These are phyloP conservation scores for Crithidia fasciculata DNA, from an alignment of 208 protist species.

Conservation along the genomic window DNA sequence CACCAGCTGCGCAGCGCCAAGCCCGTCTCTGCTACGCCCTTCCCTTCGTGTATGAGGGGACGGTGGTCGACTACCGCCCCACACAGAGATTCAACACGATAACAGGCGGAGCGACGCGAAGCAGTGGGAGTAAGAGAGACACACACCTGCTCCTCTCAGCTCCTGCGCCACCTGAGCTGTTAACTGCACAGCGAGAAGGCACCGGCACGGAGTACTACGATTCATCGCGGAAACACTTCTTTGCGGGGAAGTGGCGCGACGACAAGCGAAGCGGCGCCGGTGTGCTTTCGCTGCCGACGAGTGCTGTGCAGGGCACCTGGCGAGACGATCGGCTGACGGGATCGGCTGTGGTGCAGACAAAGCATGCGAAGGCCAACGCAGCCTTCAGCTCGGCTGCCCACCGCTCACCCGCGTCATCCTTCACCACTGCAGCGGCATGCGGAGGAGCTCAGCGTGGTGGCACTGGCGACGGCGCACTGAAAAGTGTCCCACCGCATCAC, in stretches of 20 bases:
- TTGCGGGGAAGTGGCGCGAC: constrained; percentile 55
- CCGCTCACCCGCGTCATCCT: neutral
- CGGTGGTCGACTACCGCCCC: constrained; percentile 26
- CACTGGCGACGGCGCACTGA: too few relatives aligned
- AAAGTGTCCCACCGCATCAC: neutral
- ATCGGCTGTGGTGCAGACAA: constrained; percentile 26
- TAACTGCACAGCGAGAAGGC: constrained; percentile 31
- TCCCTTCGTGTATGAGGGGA: constrained; percentile 33
- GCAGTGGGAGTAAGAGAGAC: too few relatives aligned
- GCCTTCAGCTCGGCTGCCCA: neutral
- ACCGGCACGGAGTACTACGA: constrained; percentile 48
- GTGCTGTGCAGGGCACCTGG: constrained; percentile 64
- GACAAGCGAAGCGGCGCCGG: constrained; percentile 59
- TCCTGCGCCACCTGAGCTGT: neutral
- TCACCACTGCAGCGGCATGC: neutral
- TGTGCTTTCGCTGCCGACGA: constrained; percentile 48
- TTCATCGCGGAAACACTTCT: constrained; percentile 31
- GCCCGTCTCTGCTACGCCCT: constrained; percentile 21
- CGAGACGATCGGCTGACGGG: constrained; percentile 35
- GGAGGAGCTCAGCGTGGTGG: neutral
- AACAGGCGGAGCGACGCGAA: too few relatives aligned
- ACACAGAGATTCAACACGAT: constrained; percentile 3
- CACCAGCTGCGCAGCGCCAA: neutral
- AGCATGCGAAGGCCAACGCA: constrained; percentile 19
- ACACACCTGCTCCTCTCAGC: neutral